These are phyloP conservation scores for Globisporangium viniferum DNA, from an alignment of 352 stramenopile genomes.

Conservation along the genomic window DNA sequence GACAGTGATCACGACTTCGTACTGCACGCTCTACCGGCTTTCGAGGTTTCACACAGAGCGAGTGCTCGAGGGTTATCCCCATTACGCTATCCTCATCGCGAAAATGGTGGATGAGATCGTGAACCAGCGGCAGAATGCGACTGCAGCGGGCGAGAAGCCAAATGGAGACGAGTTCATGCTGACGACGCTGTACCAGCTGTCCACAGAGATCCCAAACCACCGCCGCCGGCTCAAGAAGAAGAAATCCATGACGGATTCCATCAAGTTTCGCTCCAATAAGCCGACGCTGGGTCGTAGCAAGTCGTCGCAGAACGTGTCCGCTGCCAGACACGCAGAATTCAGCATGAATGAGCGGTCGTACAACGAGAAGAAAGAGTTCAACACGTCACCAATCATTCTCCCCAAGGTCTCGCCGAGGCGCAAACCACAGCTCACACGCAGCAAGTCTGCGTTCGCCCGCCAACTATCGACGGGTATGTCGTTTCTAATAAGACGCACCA, in stretches of 20 bases:
- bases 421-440: slow-evolving; percentile 15
- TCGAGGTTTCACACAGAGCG: slow-evolving; percentile 63
- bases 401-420: not conserved
- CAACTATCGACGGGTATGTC: slow-evolving; percentile 12
- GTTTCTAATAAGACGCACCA: not conserved
- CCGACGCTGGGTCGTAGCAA: slow-evolving; percentile 36
- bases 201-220: slow-evolving; percentile 15
- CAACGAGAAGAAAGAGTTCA: slow-evolving; percentile 18
- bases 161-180: slow-evolving; percentile 49
- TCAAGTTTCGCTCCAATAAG: not conserved
- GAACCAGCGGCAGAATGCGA: slow-evolving; percentile 26
- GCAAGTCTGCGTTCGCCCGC: slow-evolving; percentile 25
- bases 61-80: slow-evolving; percentile 52
- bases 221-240: slow-evolving; percentile 10
- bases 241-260: not conserved
- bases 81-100: slow-evolving; percentile 46
- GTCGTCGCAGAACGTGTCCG: slow-evolving; percentile 35
- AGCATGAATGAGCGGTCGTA: slow-evolving; percentile 17
- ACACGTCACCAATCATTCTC: slow-evolving; percentile 11
- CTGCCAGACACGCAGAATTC: slow-evolving; percentile 27
- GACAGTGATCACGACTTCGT: slow-evolving; percentile 52
- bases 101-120: slow-evolving; percentile 45
- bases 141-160: not conserved
- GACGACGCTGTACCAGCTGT: slow-evolving; percentile 48
- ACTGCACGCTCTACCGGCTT: slow-evolving; percentile 64